Base-by-base conservation (phyloP, 345 rosid genomes). In the Geranium rotundifolium region DNA sequence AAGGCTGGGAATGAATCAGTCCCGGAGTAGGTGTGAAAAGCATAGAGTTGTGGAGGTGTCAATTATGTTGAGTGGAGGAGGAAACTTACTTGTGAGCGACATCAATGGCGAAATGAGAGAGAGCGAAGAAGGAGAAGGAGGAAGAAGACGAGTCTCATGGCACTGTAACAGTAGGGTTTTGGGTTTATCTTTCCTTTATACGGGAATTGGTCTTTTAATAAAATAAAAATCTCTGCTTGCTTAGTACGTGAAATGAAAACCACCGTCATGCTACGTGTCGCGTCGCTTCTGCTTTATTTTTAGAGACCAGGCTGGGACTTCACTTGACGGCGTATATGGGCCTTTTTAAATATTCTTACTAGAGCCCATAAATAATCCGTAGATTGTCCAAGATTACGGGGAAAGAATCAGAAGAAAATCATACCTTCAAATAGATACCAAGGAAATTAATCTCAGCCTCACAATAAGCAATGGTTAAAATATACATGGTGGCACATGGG, bases 111-210 rank as follows among this genome's bases (percentile, higher is more conserved):
- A 60, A 49, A 52, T 56, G 66, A 65, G 69, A 73, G 54, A 58
- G 62, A 50, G 57, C 9, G 56, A 65, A 17, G 17, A 57, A 64
- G 14, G 34, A 60, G 63, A 3, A 12, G 65, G 23, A 15, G 59
- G 58, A 63, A 52, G 66, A 23, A 70, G 56, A 66, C 73, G 63
- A 68, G 63, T 63, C n/a, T 17, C 41, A 29, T 34, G 39, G 61
- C 59, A 60, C 34, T n/a, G 63, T 30, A 56, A 30, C 73, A 66
- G 78, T 74, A 80, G 80, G 81, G 80, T 68, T 76, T 80, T 76
- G 84, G 85, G 90, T 68, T 85, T 85, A 80, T 77, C 83, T 72
- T 71, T 52, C 54, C 63, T 16, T 1, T 66, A 50, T 37, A 37
- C 0, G 1, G 46, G 46, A 37, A 37, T 37, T 37, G 46, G 46